A percentile compares a stretch with the other conserved stretches of the same genome.
These are phyloP conservation scores for Cystobasidiaceae sp. DNA, from an alignment of 1,284 basidiomycete genomes.

Conservation along the genomic window DNA sequence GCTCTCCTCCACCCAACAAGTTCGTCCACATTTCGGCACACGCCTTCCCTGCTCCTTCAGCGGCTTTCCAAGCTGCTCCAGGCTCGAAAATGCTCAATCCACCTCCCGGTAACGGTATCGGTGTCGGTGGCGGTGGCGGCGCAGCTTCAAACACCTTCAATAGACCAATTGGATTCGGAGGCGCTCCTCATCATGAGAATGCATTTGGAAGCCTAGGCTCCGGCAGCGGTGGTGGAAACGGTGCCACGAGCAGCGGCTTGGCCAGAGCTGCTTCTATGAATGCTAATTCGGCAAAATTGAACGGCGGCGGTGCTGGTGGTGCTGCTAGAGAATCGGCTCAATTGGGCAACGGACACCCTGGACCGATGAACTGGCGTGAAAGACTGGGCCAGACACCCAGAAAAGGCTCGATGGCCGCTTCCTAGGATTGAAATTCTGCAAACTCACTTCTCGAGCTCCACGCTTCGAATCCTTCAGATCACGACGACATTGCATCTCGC, in stretches of 20 bases:
- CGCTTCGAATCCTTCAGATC: too few species aligned
- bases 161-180: too few species aligned
- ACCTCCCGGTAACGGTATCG: neutral
- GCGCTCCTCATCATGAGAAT: too few species aligned
- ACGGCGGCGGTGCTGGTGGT: neutral
- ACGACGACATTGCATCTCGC: too few species aligned
- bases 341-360: too few species aligned
- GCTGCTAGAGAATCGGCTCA: neutral
- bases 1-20: neutral
- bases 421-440: neutral
- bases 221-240: neutral
- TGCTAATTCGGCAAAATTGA: neutral
- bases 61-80: constrained; percentile 9
- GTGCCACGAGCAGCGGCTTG: constrained; percentile 1
- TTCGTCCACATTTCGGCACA: constrained; percentile 11
- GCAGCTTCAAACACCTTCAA: too few species aligned
- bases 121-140: neutral
- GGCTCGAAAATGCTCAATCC: neutral
- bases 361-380: constrained; percentile 8
- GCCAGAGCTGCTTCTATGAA: constrained; percentile 20
- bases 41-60: constrained; percentile 6
- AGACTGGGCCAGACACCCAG: neutral
- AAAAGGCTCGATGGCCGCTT: constrained; percentile 13
- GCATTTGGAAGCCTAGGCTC: too few species aligned
- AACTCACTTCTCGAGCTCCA: too few species aligned